phyloP scores from a whole-genome alignment of 75 land plant species.

The Pseudotsuga menziesii region DNA sequence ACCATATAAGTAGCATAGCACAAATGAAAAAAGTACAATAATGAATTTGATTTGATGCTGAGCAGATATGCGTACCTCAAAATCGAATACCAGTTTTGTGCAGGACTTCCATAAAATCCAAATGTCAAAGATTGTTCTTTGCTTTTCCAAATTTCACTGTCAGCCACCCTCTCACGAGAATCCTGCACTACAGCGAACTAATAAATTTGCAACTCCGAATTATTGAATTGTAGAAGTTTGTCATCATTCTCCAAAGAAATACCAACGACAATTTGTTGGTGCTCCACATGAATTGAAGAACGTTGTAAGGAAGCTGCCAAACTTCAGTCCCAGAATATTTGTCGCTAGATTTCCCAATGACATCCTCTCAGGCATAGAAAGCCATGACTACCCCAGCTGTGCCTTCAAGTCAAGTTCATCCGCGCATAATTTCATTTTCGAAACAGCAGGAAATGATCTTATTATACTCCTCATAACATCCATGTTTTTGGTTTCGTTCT shows the following conservation, averaged over 20 bases:
- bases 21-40: too few relatives aligned
- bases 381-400: conserved; percentile 1
- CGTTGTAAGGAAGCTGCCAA: conserved; percentile 13
- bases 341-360: background rate
- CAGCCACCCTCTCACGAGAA: conserved; percentile 18
- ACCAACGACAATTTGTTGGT: conserved; percentile 19
- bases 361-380: background rate
- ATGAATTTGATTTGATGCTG: too few relatives aligned
- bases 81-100: conserved; percentile 29
- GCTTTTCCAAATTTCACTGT: background rate
- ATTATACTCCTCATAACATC: conserved; percentile 7
- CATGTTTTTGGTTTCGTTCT: conserved; percentile 10
- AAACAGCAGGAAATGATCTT: conserved; percentile 12
- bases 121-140: conserved; percentile 11
- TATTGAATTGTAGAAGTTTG: background rate
- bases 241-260: background rate
- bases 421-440: conserved; percentile 9
- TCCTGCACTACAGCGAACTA: conserved; percentile 28
- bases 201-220: background rate
- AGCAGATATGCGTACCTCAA: conserved; percentile 8
- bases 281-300: conserved; percentile 16
- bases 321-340: background rate
- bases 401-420: conserved; percentile 12
- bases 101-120: conserved; percentile 32
- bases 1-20: too few relatives aligned